phyloP scores from a whole-genome alignment of 2,329 filamentous ascomycete genomes.

The Exophiala calicioides region DNA sequence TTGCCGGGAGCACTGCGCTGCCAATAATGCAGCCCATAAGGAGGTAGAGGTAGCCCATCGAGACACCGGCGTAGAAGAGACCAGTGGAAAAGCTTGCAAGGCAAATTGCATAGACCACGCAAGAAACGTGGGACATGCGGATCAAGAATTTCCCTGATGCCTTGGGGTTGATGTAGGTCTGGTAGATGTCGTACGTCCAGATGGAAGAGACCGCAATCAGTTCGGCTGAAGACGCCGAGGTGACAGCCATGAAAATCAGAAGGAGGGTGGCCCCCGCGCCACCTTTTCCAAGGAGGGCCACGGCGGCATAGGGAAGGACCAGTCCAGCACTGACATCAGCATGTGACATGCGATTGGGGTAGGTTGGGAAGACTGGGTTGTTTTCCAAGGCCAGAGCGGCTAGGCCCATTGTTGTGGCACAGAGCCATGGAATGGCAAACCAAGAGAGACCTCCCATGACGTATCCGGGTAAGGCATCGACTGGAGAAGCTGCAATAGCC shows the following conservation, averaged over 20 bases:
- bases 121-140: slow-evolving; percentile 73
- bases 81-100: slow-evolving; percentile 80
- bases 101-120: slow-evolving; percentile 71
- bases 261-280: slow-evolving; percentile 77
- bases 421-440: slow-evolving; percentile 92
- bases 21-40: slow-evolving; percentile 93
- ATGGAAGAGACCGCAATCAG: slow-evolving; percentile 86
- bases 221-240: slow-evolving; percentile 77
- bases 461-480: slow-evolving; percentile 84
- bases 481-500: slow-evolving; percentile 82
- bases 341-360: slow-evolving; percentile 66
- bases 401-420: slow-evolving; percentile 84
- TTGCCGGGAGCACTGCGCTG: slow-evolving; percentile 78
- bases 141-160: slow-evolving; percentile 77
- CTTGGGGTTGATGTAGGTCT: slow-evolving; percentile 77
- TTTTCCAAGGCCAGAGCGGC: slow-evolving; percentile 77
- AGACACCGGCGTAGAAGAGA: slow-evolving; percentile 71
- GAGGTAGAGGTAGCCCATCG: slow-evolving; percentile 78
- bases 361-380: slow-evolving; percentile 61
- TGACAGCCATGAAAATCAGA: slow-evolving; percentile 88
- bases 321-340: slow-evolving; percentile 79
- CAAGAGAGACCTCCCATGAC: slow-evolving; percentile 82
- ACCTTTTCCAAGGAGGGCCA: slow-evolving; percentile 77
- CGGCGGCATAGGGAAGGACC: slow-evolving; percentile 80
- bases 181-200: slow-evolving; percentile 84